A percentile compares a stretch with the other conserved stretches of the same genome.
Evolutionary conservation across 345 rosid species (phyloP).

Genomic region (Populus euphratica): DNA sequence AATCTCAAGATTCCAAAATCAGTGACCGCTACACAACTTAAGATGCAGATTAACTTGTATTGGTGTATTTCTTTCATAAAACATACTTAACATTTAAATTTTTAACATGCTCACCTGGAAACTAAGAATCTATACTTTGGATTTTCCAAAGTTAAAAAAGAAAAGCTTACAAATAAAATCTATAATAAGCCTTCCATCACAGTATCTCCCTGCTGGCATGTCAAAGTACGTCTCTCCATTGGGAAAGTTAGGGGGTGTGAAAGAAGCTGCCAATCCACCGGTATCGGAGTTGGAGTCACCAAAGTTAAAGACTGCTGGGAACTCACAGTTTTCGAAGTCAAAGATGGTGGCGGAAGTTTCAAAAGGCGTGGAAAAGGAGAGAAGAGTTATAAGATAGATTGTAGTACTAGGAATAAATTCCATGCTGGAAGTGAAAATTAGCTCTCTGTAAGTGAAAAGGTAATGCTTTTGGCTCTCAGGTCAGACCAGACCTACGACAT

Average conservation of each 20-base stretch:
- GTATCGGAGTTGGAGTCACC: conserved; percentile 62
- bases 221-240: conserved; percentile 35
- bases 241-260: conserved; percentile 27
- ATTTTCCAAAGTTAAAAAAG: conserved; percentile 21
- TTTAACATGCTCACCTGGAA: conserved; percentile 42
- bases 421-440: too few species aligned
- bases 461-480: too few species aligned
- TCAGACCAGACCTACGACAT: too few species aligned
- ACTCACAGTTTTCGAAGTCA: conserved; percentile 11
- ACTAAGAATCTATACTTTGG: conserved; percentile 36
- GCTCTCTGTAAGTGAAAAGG: too few species aligned
- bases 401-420: too few species aligned
- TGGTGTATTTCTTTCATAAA: not conserved
- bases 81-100: conserved; percentile 7
- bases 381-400: too few species aligned
- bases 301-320: conserved; percentile 52
- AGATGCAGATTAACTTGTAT: too few species aligned
- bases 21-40: too few species aligned
- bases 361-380: too few species aligned
- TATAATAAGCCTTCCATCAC: conserved; percentile 50
- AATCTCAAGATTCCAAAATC: too few species aligned
- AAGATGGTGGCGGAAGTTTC: too few species aligned
- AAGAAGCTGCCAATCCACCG: conserved; percentile 44
- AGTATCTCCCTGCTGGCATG: conserved; percentile 42
- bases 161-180: conserved; percentile 42